A percentile compares a stretch with the other conserved stretches of the same genome.
phyloP scores from a whole-genome alignment of 2,329 filamentous ascomycete genomes.

The Dothideomycetes sp. region DNA sequence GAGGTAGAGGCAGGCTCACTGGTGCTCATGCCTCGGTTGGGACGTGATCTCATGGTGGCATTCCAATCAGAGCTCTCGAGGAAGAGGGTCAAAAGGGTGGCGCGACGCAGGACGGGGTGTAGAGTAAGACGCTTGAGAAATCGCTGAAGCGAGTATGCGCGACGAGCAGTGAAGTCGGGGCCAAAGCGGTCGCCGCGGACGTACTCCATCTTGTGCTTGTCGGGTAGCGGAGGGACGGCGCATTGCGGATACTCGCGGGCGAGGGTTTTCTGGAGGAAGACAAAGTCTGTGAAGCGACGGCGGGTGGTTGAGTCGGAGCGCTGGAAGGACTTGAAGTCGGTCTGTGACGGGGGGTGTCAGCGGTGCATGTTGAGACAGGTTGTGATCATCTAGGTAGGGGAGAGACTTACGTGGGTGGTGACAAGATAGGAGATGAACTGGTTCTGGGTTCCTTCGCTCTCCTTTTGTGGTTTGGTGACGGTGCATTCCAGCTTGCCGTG shows the following conservation, averaged over 20 bases:
- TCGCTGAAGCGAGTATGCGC: conserved; percentile 81
- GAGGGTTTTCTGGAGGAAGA: conserved; percentile 89
- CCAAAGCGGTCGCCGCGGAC: conserved; percentile 94
- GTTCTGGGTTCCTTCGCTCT: conserved; percentile 93
- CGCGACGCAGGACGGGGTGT: conserved; percentile 78
- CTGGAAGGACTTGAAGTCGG: conserved; percentile 88
- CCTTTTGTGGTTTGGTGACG: conserved; percentile 77
- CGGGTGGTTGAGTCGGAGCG: conserved; percentile 68
- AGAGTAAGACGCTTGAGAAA: conserved; percentile 79
- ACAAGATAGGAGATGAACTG: conserved; percentile 93
- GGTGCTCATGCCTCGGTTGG: conserved; percentile 45
- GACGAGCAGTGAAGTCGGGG: conserved; percentile 76
- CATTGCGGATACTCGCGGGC: conserved; percentile 79
- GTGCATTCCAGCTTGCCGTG: conserved; percentile 71
- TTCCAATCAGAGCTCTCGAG: conserved; percentile 95
- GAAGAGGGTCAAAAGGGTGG: conserved; percentile 74
- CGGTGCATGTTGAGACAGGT: conserved; percentile 1
- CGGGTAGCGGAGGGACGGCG: conserved; percentile 86
- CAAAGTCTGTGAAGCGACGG: conserved; percentile 93
- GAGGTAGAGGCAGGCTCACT: conserved; percentile 43
- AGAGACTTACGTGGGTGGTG: conserved; percentile 60
- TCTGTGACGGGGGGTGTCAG: conserved; percentile 40
- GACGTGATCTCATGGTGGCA: conserved; percentile 76
- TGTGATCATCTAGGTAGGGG: no score
- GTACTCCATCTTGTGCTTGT: conserved; percentile 99